These are phyloP conservation scores for Psophocarpus tetragonolobus DNA, from an alignment of 306 rosid genomes.

Conservation along the genomic window DNA sequence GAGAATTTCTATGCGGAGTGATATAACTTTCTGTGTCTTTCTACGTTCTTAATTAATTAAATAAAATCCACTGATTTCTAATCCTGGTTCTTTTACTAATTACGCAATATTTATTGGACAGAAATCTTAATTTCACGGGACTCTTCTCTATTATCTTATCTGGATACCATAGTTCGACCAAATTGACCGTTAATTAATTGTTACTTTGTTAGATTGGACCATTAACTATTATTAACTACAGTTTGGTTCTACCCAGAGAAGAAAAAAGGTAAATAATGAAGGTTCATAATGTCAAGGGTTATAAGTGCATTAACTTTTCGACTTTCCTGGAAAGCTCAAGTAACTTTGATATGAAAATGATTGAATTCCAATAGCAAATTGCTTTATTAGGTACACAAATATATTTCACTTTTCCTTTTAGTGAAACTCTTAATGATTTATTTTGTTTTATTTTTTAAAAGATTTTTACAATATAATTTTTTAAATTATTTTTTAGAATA, in stretches of 20 bases:
- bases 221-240: not conserved
- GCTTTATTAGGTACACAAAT: conserved; percentile 8
- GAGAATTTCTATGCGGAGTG: no score
- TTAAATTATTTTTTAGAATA: no score
- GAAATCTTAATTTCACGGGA: not conserved
- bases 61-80: not conserved
- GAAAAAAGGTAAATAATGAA: conserved; percentile 15
- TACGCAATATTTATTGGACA: not conserved
- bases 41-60: not conserved
- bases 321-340: conserved; percentile 28
- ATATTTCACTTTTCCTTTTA: conserved; percentile 11
- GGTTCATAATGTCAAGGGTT: not conserved
- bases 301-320: conserved; percentile 28
- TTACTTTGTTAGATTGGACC: not conserved
- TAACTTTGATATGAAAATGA: conserved; percentile 34
- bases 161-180: not conserved
- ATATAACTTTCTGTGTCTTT: not conserved
- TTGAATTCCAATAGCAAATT: conserved; percentile 17
- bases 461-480: no score
- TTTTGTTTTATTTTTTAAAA: no score
- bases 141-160: not conserved
- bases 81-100: not conserved
- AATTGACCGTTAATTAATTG: not conserved
- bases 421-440: no score
- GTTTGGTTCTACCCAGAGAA: conserved; percentile 10